Base-by-base conservation (phyloP, 306 rosid genomes). In the Myrica gale region DNA sequence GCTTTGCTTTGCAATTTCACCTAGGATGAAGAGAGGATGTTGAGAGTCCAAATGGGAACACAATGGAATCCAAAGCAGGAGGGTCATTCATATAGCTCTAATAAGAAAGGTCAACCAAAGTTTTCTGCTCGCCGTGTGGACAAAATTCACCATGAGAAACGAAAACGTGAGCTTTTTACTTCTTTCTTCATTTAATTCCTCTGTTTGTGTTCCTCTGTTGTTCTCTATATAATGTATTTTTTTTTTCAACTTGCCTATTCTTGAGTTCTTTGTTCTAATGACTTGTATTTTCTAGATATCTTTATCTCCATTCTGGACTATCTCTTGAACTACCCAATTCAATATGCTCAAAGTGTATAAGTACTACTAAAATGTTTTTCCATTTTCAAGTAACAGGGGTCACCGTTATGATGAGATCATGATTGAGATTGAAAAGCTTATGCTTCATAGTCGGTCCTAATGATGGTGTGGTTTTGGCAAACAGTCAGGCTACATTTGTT, bases 91-190 rank as follows among this genome's bases (percentile, higher is more conserved):
- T 78, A 82, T 74, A 74, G 73, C 70, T 13, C 62, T 45, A 44
- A 76, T 77, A 76, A 81, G 77, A 90, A 87, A 78, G 82, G 82
- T 47, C 89, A 74, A 72, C 63, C 86, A 46, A 91, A 82, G 81
- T 84, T 87, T 66, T 73, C 82, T 57, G 20, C 42, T 44, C 80
- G 65, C 63, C 70, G 63, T 69, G 78, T 52, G 55, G 76, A 81
- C 73, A 89, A 83, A 85, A 85, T 76, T 17, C 92, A 69, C 71
- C 82, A 61, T 21, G 87, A 90, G 89, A 93, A 77, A 77, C 50
- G 21, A 69, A 91, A 88, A 77, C 70, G 97, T 91, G 73, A 89
- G 87, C 70, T 79, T 17, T 71, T 71, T 20, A 68, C 68, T 10
- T 41, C 48, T 60, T 79, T 7, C 55, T 12, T 62, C 68, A 19